Evolutionary conservation across 2,329 filamentous ascomycete genomes (phyloP).

Genomic region (Monilinia fructicola): DNA sequence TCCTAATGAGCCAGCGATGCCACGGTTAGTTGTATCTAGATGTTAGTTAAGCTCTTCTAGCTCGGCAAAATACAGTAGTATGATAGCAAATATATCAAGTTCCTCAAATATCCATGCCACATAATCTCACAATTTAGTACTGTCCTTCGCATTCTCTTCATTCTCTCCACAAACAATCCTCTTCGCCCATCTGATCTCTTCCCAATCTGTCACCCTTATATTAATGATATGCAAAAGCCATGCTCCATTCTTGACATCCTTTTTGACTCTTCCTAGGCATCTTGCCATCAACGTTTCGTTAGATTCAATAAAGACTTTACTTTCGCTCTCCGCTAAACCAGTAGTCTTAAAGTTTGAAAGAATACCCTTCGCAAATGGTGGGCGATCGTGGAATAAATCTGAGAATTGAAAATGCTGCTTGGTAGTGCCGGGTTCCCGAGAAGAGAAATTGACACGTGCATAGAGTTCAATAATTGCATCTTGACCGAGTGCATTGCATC

Average conservation of each 20-base stretch:
- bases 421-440: constrained; percentile 49
- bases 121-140: constrained; percentile 21
- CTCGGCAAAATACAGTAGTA: constrained; percentile 24
- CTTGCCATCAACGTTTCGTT: constrained; percentile 45
- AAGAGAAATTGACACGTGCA: constrained; percentile 58
- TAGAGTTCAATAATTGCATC: constrained; percentile 64
- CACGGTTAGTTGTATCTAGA: constrained; percentile 30
- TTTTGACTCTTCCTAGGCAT: constrained; percentile 50
- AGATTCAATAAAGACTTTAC: constrained; percentile 44
- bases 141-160: constrained; percentile 21
- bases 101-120: constrained; percentile 15
- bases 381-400: constrained; percentile 59
- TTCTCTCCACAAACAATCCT: constrained; percentile 43
- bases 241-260: constrained; percentile 42
- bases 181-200: constrained; percentile 53
- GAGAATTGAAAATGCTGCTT: constrained; percentile 64
- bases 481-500: constrained; percentile 47
- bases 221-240: constrained; percentile 49
- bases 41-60: constrained; percentile 29
- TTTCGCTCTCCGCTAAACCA: constrained; percentile 48
- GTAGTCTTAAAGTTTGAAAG: constrained; percentile 50
- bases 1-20: background rate
- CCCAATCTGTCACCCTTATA: constrained; percentile 53
- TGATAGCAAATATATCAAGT: constrained; percentile 34
- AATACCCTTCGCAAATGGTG: constrained; percentile 52